These are phyloP conservation scores for Hygrocybe coccinea DNA, from an alignment of 768 basidiomycete species.

Conservation along the genomic window DNA sequence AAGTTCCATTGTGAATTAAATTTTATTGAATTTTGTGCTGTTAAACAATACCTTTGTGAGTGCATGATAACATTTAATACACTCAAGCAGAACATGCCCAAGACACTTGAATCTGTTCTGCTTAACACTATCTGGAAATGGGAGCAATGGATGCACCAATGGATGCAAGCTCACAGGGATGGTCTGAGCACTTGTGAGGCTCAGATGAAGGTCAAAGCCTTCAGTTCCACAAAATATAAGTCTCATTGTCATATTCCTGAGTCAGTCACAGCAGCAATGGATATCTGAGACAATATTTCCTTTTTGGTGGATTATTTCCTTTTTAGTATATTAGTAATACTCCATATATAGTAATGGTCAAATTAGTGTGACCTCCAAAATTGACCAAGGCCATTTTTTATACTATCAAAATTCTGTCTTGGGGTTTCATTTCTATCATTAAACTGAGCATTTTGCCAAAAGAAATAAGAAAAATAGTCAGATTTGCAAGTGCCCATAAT, in stretches of 20 bases:
- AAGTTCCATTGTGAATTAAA: no score
- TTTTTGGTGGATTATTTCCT: not conserved
- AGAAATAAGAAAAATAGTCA: not conserved
- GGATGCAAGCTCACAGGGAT: slow-evolving; percentile 30
- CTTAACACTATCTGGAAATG: no score
- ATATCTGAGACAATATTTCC: not conserved
- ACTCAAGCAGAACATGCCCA: no score
- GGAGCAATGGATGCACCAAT: slow-evolving; percentile 23
- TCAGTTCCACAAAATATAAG: slow-evolving; percentile 29
- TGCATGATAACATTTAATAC: no score
- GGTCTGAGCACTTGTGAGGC: slow-evolving; percentile 23
- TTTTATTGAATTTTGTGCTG: no score
- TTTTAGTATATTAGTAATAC: no score
- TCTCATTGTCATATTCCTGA: slow-evolving; percentile 25
- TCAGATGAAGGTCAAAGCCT: slow-evolving; percentile 25
- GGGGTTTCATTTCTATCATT: not conserved
- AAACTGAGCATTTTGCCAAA: not conserved
- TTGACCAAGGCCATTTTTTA: not conserved
- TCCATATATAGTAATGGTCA: not conserved
- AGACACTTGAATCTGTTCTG: no score
- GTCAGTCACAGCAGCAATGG: not conserved
- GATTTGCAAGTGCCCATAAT: not conserved
- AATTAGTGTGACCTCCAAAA: not conserved
- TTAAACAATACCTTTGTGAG: no score
- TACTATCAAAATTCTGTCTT: not conserved